Evolutionary conservation across 1,284 basidiomycete species (phyloP).

Genomic region (Sphaerobolus stellatus): DNA sequence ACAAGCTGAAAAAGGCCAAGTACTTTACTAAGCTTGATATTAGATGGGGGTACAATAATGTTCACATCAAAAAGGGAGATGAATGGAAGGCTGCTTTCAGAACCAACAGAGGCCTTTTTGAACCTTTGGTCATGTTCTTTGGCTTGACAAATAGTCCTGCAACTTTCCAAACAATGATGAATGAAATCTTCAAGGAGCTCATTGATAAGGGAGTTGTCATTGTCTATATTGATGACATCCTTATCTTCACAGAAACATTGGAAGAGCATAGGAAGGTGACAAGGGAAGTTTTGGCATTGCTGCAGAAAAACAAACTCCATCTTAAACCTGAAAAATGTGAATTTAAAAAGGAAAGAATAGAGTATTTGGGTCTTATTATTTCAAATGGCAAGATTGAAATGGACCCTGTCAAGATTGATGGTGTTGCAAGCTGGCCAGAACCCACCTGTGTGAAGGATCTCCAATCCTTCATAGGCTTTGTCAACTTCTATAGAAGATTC

Average conservation of each 20-base stretch:
- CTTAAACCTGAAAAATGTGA: slow-evolving; percentile 41
- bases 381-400: slow-evolving; percentile 28
- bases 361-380: slow-evolving; percentile 45
- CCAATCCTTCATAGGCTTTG: slow-evolving; percentile 18
- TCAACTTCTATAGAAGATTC: slow-evolving; percentile 27
- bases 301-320: slow-evolving; percentile 30
- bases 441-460: slow-evolving; percentile 24
- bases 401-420: slow-evolving; percentile 38
- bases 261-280: slow-evolving; percentile 28
- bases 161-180: background rate
- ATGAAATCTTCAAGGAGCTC: slow-evolving; percentile 24
- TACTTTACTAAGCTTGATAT: slow-evolving; percentile 32
- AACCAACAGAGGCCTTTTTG: slow-evolving; percentile 19
- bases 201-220: slow-evolving; percentile 22
- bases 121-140: slow-evolving; percentile 31
- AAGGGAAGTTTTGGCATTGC: slow-evolving; percentile 28
- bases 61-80: background rate
- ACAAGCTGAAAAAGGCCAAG: slow-evolving; percentile 23
- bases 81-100: background rate
- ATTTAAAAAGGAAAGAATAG: slow-evolving; percentile 30
- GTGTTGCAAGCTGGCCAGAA: slow-evolving; percentile 37
- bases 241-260: slow-evolving; percentile 25
- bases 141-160: slow-evolving; percentile 23
- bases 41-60: slow-evolving; percentile 2
- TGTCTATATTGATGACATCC: slow-evolving; percentile 34